These are phyloP conservation scores for Sporobolomyces phaffii DNA, from an alignment of 768 basidiomycete genomes.

Conservation along the genomic window DNA sequence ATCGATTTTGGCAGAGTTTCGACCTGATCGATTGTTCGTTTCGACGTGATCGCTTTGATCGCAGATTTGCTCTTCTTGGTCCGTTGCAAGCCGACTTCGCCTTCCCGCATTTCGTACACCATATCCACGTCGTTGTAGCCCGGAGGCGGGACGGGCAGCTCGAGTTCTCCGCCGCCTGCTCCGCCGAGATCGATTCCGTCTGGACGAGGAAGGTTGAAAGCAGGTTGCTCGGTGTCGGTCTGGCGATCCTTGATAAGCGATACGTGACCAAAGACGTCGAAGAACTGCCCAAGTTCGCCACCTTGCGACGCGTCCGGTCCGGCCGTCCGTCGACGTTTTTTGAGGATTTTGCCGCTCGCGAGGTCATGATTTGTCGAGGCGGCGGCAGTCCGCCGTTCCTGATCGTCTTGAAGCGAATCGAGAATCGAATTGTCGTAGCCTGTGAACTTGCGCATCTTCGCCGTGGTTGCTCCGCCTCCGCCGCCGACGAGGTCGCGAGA, in stretches of 20 bases:
- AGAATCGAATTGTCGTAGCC: constrained; percentile 14
- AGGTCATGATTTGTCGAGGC: background rate
- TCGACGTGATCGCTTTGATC: constrained; percentile 22
- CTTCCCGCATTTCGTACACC: constrained; percentile 18
- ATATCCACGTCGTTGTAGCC: constrained; percentile 1
- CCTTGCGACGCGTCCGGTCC: background rate
- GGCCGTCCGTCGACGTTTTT: constrained; percentile 9
- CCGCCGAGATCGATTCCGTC: background rate
- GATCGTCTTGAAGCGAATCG: background rate
- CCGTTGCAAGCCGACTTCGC: constrained; percentile 8
- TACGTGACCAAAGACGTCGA: background rate
- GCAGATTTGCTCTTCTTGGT: constrained; percentile 27
- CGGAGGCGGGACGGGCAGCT: background rate
- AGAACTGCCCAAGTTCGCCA: background rate
- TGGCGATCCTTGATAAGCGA: too few relatives aligned
- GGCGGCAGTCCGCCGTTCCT: background rate
- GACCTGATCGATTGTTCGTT: background rate
- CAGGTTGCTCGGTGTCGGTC: background rate
- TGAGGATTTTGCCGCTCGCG: constrained; percentile 22
- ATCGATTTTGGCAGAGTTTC: background rate
- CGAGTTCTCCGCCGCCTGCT: background rate
- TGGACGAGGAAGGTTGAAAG: background rate
- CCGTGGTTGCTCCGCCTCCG: background rate
- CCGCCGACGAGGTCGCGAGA: background rate
- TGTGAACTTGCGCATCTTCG: background rate